Conservation (phyloP, 176 grass and related monocot genomes). For the Carex myosuroides region DNA sequence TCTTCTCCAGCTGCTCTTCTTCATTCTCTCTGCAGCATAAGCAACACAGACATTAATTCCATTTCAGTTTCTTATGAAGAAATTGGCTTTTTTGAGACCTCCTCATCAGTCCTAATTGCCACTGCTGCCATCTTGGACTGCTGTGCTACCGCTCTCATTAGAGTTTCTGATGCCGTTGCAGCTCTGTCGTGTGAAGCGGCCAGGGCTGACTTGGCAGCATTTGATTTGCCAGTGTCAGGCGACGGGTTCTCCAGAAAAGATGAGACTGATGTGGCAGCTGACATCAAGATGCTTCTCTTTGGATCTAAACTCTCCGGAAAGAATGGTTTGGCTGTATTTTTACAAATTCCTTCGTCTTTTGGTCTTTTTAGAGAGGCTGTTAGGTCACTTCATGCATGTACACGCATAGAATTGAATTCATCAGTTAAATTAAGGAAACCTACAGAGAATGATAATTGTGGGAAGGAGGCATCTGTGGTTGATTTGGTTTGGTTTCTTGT, state of each 20-base stretch:
- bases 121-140: conserved; percentile 64
- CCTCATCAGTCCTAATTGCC: conserved; percentile 39
- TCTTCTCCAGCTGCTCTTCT: conserved; percentile 29
- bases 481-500: conserved; percentile 46
- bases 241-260: conserved; percentile 80
- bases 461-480: conserved; percentile 64
- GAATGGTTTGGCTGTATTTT: conserved; percentile 29
- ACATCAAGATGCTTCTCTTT: conserved; percentile 64
- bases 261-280: conserved; percentile 69
- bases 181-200: conserved; percentile 78
- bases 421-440: conserved; percentile 60
- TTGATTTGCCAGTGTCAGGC: conserved; percentile 61
- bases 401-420: conserved; percentile 75
- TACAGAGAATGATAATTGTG: conserved; percentile 27
- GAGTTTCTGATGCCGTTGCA: conserved; percentile 65
- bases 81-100: conserved; percentile 39
- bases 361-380: conserved; percentile 70
- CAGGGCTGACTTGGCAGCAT: conserved; percentile 46
- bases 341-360: conserved; percentile 51
- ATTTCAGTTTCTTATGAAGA: conserved; percentile 40
- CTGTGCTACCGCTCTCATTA: conserved; percentile 57
- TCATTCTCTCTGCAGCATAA: conserved; percentile 25
- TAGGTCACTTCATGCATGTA: conserved; percentile 51
- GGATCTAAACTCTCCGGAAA: conserved; percentile 68
- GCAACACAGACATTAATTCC: conserved; percentile 11